A percentile compares a stretch with the other conserved stretches of the same genome.
phyloP scores from a whole-genome alignment of 2,329 filamentous ascomycete species.

The Sarocladium kiliense region DNA sequence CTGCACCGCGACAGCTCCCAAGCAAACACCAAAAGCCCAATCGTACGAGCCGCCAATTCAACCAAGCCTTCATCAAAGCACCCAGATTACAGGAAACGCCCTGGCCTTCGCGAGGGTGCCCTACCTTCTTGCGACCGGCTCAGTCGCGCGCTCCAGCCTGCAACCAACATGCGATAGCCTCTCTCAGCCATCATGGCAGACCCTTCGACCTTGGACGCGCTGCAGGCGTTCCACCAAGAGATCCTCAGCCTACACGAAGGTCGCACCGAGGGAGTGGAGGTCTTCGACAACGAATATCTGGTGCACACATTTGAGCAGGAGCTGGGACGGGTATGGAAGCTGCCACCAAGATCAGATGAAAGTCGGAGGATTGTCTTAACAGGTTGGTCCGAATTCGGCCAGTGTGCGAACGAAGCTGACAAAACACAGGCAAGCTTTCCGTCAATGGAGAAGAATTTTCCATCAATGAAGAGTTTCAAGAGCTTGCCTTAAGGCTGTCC shows the following conservation, averaged over 20 bases:
- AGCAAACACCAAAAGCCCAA: neutral
- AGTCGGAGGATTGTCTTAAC: slow-evolving; percentile 68
- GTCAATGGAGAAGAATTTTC: slow-evolving; percentile 69
- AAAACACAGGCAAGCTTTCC: slow-evolving; percentile 63
- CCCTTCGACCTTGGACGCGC: slow-evolving; percentile 65
- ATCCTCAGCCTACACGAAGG: slow-evolving; percentile 71
- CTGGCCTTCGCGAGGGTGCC: neutral
- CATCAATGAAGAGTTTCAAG: slow-evolving; percentile 83
- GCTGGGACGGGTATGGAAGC: slow-evolving; percentile 69
- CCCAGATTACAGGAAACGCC: neutral
- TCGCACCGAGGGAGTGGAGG: slow-evolving; percentile 53
- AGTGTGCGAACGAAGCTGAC: neutral
- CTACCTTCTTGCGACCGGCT: slow-evolving; percentile 16
- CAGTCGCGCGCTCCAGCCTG: slow-evolving; percentile 15
- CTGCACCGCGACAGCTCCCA: slow-evolving; percentile 1
- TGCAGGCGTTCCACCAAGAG: slow-evolving; percentile 83
- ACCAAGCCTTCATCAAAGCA: neutral
- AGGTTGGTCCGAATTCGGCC: slow-evolving; percentile 36
- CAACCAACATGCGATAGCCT: slow-evolving; percentile 41
- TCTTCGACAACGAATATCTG: slow-evolving; percentile 66
- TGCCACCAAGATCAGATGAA: slow-evolving; percentile 65
- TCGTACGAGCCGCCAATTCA: neutral
- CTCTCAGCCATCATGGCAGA: slow-evolving; percentile 59
- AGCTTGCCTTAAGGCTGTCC: slow-evolving; percentile 73
- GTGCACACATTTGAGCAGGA: slow-evolving; percentile 66